Evolutionary conservation across 2,329 filamentous ascomycete genomes (phyloP), one percentile per base, ranked within the genome.

Genomic region (Beauveria sp.): DNA sequence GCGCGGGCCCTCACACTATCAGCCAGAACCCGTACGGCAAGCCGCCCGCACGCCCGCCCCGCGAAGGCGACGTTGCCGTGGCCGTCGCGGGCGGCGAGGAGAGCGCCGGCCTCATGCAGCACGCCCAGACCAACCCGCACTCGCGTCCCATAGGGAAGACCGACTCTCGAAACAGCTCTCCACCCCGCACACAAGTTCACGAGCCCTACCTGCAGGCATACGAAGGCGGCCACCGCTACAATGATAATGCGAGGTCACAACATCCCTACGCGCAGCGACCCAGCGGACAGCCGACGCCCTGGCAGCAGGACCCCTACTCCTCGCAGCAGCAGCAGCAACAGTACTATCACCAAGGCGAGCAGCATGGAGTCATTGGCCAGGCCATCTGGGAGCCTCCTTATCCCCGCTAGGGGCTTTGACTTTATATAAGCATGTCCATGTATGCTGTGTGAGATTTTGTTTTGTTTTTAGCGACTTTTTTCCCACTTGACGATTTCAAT

Each of bases 101-200:
- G 69, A 76, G 72, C 40, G 73, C 72, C 3, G 78, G 78, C 2
- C 73, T 82, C 38, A 77, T 80, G 61, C 75, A 75, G 1, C 60
- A 73, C 53, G 71, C 71, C 2, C 72, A 73, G 64, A 71, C 71
- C 3, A 69, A 69, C 52, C 68, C 69, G 2, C 65, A 68, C 20
- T 52, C 54, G 1, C 61, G 60, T 38, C n/a, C 53, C n/a, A 43
- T 43, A n/a, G 59, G 43, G 14, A 22, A 10, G 5, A 16, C 12
- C 31, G 51, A 61, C 10, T 55, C 51, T 1, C 42, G 59, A 14
- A 55, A 22, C 22, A 48, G 3, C 51, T 61, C 51, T 6, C 59
- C 59, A 2, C 59, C 59, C 10, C 59, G 59, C 3, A 61, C 31
- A 4, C 59, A 55, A 49, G 51, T 56, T 3, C 59, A 61, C 40